A percentile compares a stretch with the other conserved stretches of the same genome.
Evolutionary conservation across 2,329 filamentous ascomycete species (phyloP).

Genomic region (Nigrograna mackinnonii): DNA sequence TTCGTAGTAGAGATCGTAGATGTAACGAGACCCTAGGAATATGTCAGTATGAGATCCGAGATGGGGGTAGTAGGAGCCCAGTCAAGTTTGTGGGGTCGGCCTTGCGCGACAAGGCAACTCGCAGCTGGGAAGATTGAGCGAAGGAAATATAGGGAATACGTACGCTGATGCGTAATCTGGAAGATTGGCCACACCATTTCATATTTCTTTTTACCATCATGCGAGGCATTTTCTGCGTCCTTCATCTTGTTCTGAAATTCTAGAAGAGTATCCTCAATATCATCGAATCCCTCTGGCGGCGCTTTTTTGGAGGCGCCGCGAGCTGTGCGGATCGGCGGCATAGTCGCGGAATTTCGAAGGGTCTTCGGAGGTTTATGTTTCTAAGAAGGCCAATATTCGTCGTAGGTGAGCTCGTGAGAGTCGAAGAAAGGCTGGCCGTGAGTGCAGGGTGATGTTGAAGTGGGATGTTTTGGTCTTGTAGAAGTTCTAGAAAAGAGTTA

Average conservation of each 20-base stretch:
- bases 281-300: slow-evolving; percentile 82
- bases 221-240: slow-evolving; percentile 87
- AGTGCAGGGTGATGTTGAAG: too few relatives aligned
- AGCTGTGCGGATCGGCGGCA: slow-evolving; percentile 76
- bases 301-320: slow-evolving; percentile 77
- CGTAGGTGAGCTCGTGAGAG: too few relatives aligned
- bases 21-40: slow-evolving; percentile 86
- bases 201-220: slow-evolving; percentile 79
- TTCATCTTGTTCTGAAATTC: slow-evolving; percentile 92
- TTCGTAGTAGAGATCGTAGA: slow-evolving; percentile 97
- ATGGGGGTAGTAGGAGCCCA: too few relatives aligned
- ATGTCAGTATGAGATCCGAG: too few relatives aligned
- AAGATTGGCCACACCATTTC: slow-evolving; percentile 97
- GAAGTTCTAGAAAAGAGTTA: not conserved
- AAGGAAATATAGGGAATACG: too few relatives aligned
- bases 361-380: too few relatives aligned
- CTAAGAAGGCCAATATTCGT: too few relatives aligned
- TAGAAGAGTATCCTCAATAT: slow-evolving; percentile 84
- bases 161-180: slow-evolving; percentile 92
- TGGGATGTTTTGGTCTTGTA: too few relatives aligned
- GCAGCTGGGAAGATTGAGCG: not conserved
- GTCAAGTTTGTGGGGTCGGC: too few relatives aligned
- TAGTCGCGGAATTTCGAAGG: too few relatives aligned
- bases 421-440: too few relatives aligned
- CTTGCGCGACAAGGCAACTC: too few relatives aligned